Evolutionary conservation across 2,329 filamentous ascomycete genomes (phyloP).

Genomic region (Fusarium chlamydosporum): DNA sequence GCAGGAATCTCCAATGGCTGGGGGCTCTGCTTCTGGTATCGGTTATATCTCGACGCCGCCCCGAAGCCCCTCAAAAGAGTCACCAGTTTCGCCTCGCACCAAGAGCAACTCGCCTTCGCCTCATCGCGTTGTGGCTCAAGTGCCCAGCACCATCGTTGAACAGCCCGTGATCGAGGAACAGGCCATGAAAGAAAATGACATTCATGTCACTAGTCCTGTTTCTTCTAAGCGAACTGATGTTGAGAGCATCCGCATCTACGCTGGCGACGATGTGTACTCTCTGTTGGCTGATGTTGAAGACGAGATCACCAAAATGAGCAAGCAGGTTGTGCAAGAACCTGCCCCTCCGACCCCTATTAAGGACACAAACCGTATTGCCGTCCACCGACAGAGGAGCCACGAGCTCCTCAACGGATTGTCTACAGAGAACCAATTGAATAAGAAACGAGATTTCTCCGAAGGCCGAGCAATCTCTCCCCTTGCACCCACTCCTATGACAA

Average conservation of each 20-base stretch:
- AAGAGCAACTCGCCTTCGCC: slow-evolving; percentile 63
- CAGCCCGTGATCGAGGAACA: slow-evolving; percentile 63
- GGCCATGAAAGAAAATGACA: slow-evolving; percentile 44
- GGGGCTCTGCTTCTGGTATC: slow-evolving; percentile 55
- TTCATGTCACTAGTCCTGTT: slow-evolving; percentile 45
- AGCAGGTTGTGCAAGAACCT: slow-evolving; percentile 30
- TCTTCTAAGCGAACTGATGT: slow-evolving; percentile 60
- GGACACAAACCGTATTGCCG: slow-evolving; percentile 55
- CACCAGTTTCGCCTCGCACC: slow-evolving; percentile 53
- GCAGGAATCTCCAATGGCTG: slow-evolving; percentile 60
- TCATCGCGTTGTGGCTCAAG: slow-evolving; percentile 66
- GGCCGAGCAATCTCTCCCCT: slow-evolving; percentile 50
- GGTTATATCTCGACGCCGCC: slow-evolving; percentile 69
- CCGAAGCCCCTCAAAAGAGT: slow-evolving; percentile 68
- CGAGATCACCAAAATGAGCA: slow-evolving; percentile 57
- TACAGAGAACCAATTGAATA: slow-evolving; percentile 32
- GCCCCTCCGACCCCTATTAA: slow-evolving; percentile 19
- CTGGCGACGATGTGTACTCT: slow-evolving; percentile 75
- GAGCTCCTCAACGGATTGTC: slow-evolving; percentile 62
- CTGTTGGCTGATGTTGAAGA: slow-evolving; percentile 76
- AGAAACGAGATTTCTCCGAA: slow-evolving; percentile 48
- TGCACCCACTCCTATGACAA: slow-evolving; percentile 54
- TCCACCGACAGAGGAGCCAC: slow-evolving; percentile 66
- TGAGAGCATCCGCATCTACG: slow-evolving; percentile 78
- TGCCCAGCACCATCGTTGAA: slow-evolving; percentile 70